Percentiles rank a stretch among this genome's conserved stretches.
phyloP scores from a whole-genome alignment of 2,329 filamentous ascomycete species.

The Beauveria sp. region DNA sequence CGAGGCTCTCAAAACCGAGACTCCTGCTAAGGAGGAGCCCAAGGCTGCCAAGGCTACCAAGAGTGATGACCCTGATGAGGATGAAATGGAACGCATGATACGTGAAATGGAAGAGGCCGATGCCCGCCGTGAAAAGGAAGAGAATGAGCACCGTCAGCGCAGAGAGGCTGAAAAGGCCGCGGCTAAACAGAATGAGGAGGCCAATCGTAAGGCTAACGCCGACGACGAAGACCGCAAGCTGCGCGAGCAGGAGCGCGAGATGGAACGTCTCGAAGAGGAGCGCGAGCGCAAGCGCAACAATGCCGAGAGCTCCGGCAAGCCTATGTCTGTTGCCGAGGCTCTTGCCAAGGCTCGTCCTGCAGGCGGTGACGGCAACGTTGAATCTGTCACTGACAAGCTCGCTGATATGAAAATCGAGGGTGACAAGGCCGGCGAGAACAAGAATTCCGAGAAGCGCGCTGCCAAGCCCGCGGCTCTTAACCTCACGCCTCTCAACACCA shows the following conservation, averaged over 20 bases:
- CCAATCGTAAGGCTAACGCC: constrained; percentile 34
- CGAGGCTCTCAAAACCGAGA: constrained; percentile 25
- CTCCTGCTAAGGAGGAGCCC: constrained; percentile 26
- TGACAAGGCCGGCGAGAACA: constrained; percentile 41
- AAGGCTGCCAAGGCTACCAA: constrained; percentile 23
- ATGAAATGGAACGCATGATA: constrained; percentile 53
- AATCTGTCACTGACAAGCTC: constrained; percentile 40
- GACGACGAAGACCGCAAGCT: constrained; percentile 59
- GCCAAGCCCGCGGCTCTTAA: constrained; percentile 83
- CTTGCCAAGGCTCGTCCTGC: constrained; percentile 33
- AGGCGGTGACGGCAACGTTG: constrained; percentile 34
- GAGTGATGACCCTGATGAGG: constrained; percentile 37
- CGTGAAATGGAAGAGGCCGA: constrained; percentile 55
- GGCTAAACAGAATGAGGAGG: constrained; percentile 44
- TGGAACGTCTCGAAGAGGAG: constrained; percentile 66
- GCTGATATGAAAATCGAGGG: constrained; percentile 41
- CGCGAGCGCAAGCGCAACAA: constrained; percentile 49
- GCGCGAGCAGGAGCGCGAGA: constrained; percentile 64
- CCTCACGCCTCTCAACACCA: constrained; percentile 72
- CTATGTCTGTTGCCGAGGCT: constrained; percentile 43
- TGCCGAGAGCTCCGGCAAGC: constrained; percentile 42
- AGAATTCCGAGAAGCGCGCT: constrained; percentile 52
- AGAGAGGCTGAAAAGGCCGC: constrained; percentile 36
- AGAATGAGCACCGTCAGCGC: constrained; percentile 41
- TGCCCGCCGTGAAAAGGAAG: constrained; percentile 40